These are phyloP conservation scores for Vanrija pseudolonga DNA, from an alignment of 1,284 basidiomycete species.

Conservation along the genomic window DNA sequence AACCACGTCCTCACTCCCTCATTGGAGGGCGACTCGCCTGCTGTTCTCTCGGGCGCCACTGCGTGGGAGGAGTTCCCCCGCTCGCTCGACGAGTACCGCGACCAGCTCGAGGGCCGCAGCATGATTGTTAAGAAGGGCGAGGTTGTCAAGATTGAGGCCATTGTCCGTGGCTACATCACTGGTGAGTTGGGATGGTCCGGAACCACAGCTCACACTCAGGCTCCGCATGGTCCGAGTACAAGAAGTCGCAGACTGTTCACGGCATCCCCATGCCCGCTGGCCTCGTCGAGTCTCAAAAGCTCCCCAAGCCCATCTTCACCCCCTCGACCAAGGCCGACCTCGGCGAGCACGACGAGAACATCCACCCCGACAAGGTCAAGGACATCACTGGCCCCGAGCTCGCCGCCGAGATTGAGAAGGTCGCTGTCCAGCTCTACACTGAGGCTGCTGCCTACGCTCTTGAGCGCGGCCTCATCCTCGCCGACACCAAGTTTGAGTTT, in stretches of 20 bases:
- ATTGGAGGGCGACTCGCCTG: conserved; percentile 15
- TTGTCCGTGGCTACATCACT: conserved; percentile 93
- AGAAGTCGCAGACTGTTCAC: conserved; percentile 81
- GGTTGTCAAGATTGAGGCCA: conserved; percentile 92
- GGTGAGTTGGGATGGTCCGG: conserved; percentile 53
- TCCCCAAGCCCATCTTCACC: conserved; percentile 84
- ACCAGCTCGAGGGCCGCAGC: conserved; percentile 71
- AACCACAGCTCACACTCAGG: conserved; percentile 53
- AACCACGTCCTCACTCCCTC: conserved; percentile 77
- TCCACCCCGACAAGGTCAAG: conserved; percentile 73
- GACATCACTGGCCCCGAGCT: conserved; percentile 50
- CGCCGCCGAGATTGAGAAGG: conserved; percentile 46
- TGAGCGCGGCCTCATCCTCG: conserved; percentile 84
- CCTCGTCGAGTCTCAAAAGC: conserved; percentile 78
- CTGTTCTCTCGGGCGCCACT: conserved; percentile 36
- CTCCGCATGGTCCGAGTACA: conserved; percentile 94
- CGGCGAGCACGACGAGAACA: conserved; percentile 95
- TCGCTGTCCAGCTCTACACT: conserved; percentile 49
- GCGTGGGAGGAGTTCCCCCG: conserved; percentile 68
- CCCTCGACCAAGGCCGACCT: conserved; percentile 96
- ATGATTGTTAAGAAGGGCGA: conserved; percentile 91
- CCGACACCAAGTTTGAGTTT: conserved; percentile 91
- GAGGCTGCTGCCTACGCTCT: conserved; percentile 73
- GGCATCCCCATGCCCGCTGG: conserved; percentile 72
- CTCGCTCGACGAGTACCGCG: conserved; percentile 58